Base-by-base conservation (phyloP, 495 filamentous ascomycete genomes). In the Aspergillus avenaceus region DNA sequence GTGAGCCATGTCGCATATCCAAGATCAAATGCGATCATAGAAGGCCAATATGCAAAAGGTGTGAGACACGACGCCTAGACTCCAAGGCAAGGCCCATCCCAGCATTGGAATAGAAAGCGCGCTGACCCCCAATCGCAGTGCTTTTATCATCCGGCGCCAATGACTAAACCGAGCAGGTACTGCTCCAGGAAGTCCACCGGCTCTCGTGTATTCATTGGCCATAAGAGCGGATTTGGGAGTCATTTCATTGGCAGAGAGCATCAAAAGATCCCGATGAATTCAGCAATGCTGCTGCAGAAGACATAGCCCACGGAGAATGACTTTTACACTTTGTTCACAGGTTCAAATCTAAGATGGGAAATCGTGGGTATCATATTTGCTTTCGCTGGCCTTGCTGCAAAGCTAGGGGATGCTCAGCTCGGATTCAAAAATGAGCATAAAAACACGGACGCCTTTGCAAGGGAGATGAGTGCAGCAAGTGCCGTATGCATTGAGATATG, bases 271-370 rank as follows among this genome's bases (percentile, higher is more conserved):
- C 41, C 24, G 9, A 28, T 18, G 4, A 32, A 22, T 25, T n/a
- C n/a, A n/a, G n/a, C n/a, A n/a, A n/a, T n/a, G n/a, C n/a, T n/a
- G n/a, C n/a, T n/a, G n/a, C n/a, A n/a, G n/a, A n/a, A n/a, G n/a
- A n/a, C n/a, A n/a, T n/a, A 50, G 9, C 45, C 31, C 5, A 37
- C 54, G 2, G 16, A 44, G 4, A 22, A 23, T 42, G 66, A 51
- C 37, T 65, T 34, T 53, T 63, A 45, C 44, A 58, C 19, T n/a
- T 59, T 36, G 16, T 74, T 70, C 37, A 71, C 69, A 0, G 78
- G 78, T 0, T 52, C 59, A 21, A 63, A 67, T 24, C 59, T 79
- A 12, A 67, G 78, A 13, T 81, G 77, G 76, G 78, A 82, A 56
- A 52, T 75, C 23, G 56, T 78, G 16, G 78, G 72, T 1, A 45